phyloP scores from a whole-genome alignment of 306 rosid species.

The Medicago truncatula region DNA sequence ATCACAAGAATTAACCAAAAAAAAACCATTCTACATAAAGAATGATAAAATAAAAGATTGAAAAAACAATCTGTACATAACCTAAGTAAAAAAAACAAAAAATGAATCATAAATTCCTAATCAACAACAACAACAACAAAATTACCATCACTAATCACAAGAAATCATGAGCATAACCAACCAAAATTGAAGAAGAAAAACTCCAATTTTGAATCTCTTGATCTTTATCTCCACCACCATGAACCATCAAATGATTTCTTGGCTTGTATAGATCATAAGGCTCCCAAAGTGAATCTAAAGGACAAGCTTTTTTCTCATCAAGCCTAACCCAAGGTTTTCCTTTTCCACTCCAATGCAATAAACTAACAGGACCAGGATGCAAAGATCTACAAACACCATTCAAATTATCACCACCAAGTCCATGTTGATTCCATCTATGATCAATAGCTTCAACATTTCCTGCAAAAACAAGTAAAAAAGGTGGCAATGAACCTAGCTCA shows the following conservation, averaged over 20 bases:
- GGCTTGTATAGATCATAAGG: conserved; percentile 80
- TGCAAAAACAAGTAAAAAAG: conserved; percentile 72
- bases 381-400: conserved; percentile 80
- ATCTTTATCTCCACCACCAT: background rate
- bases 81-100: conserved; percentile 39
- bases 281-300: conserved; percentile 81
- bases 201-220: conserved; percentile 40
- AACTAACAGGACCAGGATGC: conserved; percentile 93
- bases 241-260: conserved; percentile 7
- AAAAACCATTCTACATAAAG: conserved; percentile 46
- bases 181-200: conserved; percentile 55
- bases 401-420: conserved; percentile 89
- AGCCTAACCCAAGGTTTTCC: conserved; percentile 98
- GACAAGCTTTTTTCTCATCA: conserved; percentile 72
- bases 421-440: conserved; percentile 96
- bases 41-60: conserved; percentile 35
- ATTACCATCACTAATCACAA: conserved; percentile 15
- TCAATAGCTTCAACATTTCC: conserved; percentile 88
- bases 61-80: conserved; percentile 58
- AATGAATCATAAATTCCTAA: conserved; percentile 47
- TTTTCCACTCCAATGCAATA: conserved; percentile 96
- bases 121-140: conserved; percentile 37
- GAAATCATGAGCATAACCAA: conserved; percentile 60
- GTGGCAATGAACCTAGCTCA: conserved; percentile 88
- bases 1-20: conserved; percentile 17